phyloP scores from a whole-genome alignment of 83 land plant species.

The Diphasiastrum complanatum region DNA sequence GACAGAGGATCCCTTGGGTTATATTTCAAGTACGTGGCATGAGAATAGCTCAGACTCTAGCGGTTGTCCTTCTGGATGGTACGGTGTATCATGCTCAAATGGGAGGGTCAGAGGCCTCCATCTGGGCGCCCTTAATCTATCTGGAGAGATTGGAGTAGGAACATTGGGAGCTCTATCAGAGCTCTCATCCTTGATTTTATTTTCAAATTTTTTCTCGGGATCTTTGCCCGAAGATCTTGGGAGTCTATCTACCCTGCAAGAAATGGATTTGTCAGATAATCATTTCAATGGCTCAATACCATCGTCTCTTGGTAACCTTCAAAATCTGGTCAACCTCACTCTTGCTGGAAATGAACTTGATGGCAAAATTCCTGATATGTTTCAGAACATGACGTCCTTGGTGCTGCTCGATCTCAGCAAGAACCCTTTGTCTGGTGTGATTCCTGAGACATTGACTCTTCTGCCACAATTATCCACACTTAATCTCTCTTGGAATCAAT shows the following conservation, averaged over 20 bases:
- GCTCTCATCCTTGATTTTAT: slow-evolving; percentile 16
- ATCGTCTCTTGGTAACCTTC: neutral
- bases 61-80: slow-evolving; percentile 11
- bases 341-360: slow-evolving; percentile 25
- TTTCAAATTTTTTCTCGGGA: slow-evolving; percentile 18
- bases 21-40: neutral
- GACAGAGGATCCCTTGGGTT: slow-evolving; percentile 4
- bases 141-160: neutral
- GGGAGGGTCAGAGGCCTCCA: slow-evolving; percentile 1
- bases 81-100: slow-evolving; percentile 7
- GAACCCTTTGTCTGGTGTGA: neutral
- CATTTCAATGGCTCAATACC: slow-evolving; percentile 5
- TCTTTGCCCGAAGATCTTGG: slow-evolving; percentile 26
- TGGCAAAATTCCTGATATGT: slow-evolving; percentile 16
- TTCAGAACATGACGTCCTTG: slow-evolving; percentile 11
- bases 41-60: neutral
- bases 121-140: neutral
- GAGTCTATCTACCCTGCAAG: slow-evolving; percentile 14
- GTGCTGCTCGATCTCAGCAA: slow-evolving; percentile 7
- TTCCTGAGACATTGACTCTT: neutral
- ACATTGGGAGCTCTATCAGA: neutral
- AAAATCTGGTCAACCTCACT: slow-evolving; percentile 20
- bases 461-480: neutral
- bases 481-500: slow-evolving; percentile 16
- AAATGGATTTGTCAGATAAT: slow-evolving; percentile 18